phyloP scores from a whole-genome alignment of 129 eudicot species.

The Scalesia atractyloides region DNA sequence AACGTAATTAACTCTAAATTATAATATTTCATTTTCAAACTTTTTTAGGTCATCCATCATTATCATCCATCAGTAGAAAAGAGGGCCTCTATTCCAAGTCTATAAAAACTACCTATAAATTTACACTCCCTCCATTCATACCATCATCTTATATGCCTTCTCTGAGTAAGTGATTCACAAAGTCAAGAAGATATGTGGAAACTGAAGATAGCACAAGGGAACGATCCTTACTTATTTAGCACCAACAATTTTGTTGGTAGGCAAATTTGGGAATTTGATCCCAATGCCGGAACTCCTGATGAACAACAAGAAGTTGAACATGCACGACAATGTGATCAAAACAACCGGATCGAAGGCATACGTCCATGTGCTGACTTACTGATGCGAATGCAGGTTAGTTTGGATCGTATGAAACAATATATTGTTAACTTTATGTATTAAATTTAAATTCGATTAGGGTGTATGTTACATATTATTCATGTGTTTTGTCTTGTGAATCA shows the following conservation, averaged over 20 bases:
- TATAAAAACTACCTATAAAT: too few species aligned
- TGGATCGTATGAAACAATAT: neutral
- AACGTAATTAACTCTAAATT: too few species aligned
- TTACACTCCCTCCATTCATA: too few species aligned
- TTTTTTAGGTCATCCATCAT: too few species aligned
- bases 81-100: too few species aligned
- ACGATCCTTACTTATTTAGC: slow-evolving; percentile 60
- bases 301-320: slow-evolving; percentile 51
- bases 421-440: neutral
- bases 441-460: too few species aligned
- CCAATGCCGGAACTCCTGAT: slow-evolving; percentile 48
- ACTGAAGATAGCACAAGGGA: slow-evolving; percentile 64
- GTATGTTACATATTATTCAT: too few species aligned
- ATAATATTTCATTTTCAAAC: too few species aligned
- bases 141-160: neutral
- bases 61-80: too few species aligned
- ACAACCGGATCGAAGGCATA: slow-evolving; percentile 45
- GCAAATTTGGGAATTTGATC: slow-evolving; percentile 73
- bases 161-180: neutral
- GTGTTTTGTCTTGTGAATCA: too few species aligned
- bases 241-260: slow-evolving; percentile 71
- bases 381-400: slow-evolving; percentile 66
- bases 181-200: slow-evolving; percentile 54
- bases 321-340: slow-evolving; percentile 41
- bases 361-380: slow-evolving; percentile 60